These are phyloP conservation scores for Tilletia caries DNA, from an alignment of 1,284 basidiomycete species.

Conservation along the genomic window DNA sequence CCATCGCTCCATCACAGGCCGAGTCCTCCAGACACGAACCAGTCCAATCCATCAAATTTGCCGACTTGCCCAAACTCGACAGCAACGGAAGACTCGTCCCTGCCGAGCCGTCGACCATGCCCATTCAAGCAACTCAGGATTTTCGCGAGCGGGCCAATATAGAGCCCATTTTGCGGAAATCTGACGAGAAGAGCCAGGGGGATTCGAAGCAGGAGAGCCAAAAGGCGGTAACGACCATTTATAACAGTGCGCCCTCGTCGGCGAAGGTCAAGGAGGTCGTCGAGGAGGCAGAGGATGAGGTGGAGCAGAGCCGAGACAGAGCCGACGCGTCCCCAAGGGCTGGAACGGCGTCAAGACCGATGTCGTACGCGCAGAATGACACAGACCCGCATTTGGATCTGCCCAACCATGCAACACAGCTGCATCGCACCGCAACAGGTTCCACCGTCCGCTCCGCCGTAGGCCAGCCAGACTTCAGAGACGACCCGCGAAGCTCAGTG, in stretches of 20 bases:
- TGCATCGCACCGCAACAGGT: background rate
- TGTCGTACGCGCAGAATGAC: no score
- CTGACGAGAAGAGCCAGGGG: no score
- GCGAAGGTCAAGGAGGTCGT: background rate
- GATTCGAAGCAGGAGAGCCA: no score
- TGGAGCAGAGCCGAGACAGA: background rate
- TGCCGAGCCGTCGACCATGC: background rate
- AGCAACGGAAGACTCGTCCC: constrained; percentile 17
- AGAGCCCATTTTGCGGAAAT: background rate
- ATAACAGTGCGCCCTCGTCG: background rate
- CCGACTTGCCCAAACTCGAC: constrained; percentile 17
- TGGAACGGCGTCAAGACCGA: no score
- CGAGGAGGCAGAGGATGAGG: constrained; percentile 18
- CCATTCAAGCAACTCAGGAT: background rate
- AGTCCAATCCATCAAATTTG: background rate
- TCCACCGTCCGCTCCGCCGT: background rate
- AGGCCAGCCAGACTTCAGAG: background rate
- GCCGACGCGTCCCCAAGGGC: no score
- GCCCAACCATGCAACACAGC: background rate
- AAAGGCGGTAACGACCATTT: no score
- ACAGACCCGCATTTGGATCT: background rate
- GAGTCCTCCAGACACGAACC: background rate
- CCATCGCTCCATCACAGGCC: background rate
- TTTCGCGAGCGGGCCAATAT: constrained; percentile 5
- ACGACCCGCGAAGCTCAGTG: background rate